Conservation (phyloP, 176 grass and related monocot genomes). For the Oryza meyeriana region DNA sequence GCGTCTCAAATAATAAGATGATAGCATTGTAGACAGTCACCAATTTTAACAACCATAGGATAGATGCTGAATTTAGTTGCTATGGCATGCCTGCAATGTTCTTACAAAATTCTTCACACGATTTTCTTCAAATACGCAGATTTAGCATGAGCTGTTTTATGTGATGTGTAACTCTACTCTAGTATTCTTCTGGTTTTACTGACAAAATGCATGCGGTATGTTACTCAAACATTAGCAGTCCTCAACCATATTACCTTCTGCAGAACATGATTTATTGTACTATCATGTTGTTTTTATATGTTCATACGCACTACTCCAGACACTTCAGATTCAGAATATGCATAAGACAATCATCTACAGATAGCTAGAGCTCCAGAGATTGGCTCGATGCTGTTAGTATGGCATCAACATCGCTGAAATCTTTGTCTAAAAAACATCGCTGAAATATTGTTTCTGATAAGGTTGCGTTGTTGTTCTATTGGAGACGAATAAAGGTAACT, state of each 20-base stretch:
- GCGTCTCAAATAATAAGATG: neutral
- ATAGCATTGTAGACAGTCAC: neutral
- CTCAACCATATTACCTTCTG: neutral
- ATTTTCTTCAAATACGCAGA: neutral
- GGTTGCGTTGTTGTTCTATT: neutral
- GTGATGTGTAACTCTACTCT: neutral
- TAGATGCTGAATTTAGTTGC: slow-evolving; percentile 3
- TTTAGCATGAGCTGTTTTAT: neutral
- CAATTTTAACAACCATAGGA: neutral
- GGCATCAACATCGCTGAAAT: no score
- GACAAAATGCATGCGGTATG: slow-evolving; percentile 4
- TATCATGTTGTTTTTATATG: neutral
- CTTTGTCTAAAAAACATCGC: no score
- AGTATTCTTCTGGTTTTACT: neutral
- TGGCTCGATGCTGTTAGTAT: neutral
- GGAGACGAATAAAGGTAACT: neutral
- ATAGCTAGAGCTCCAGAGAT: neutral
- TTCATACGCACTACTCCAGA: neutral
- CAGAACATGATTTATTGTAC: neutral
- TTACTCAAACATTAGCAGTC: neutral
- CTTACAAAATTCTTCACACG: neutral
- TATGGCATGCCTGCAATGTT: neutral
- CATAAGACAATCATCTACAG: neutral
- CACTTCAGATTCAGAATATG: neutral
- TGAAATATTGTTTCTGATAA: slow-evolving; percentile 5